Conservation (phyloP, 2,329 filamentous ascomycete species). For the Fusarium sacchari region DNA sequence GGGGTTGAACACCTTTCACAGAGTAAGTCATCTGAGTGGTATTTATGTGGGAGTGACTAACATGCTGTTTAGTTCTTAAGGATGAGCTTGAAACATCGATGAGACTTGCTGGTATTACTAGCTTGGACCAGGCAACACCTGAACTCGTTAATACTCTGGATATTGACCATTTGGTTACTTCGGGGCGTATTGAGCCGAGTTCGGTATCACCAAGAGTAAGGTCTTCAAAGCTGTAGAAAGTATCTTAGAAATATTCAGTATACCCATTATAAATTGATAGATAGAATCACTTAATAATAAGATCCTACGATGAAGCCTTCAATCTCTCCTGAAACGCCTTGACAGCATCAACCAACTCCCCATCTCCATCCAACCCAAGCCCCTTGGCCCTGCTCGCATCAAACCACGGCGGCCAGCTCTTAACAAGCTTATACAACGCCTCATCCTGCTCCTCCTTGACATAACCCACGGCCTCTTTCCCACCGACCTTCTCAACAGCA, state of each 20-base stretch:
- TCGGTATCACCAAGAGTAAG: background rate
- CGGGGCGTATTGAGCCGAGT: conserved; percentile 20
- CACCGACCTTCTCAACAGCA: conserved; percentile 60
- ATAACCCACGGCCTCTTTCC: conserved; percentile 53
- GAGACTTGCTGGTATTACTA: conserved; percentile 45
- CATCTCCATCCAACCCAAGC: conserved; percentile 62
- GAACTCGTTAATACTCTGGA: conserved; percentile 47
- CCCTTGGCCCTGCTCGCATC: conserved; percentile 61
- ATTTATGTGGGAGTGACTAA: background rate
- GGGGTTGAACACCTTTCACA: conserved; percentile 64
- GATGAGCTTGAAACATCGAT: conserved; percentile 47
- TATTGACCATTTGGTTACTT: conserved; percentile 45
- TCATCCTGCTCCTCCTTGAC: conserved; percentile 60
- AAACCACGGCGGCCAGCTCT: conserved; percentile 64
- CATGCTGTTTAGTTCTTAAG: conserved; percentile 36
- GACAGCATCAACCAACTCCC: conserved; percentile 48
- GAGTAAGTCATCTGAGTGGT: conserved; percentile 53
- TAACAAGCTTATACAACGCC: conserved; percentile 60
- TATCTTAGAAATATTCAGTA: background rate
- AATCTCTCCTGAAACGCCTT: conserved; percentile 40
- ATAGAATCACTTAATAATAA: conserved; percentile 3
- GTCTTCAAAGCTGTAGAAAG: conserved; percentile 31
- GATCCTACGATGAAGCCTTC: background rate
- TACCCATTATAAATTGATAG: background rate
- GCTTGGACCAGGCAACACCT: conserved; percentile 42